These are phyloP conservation scores for Sclerotinia subarctica DNA, from an alignment of 2,329 filamentous ascomycete genomes.

Conservation along the genomic window DNA sequence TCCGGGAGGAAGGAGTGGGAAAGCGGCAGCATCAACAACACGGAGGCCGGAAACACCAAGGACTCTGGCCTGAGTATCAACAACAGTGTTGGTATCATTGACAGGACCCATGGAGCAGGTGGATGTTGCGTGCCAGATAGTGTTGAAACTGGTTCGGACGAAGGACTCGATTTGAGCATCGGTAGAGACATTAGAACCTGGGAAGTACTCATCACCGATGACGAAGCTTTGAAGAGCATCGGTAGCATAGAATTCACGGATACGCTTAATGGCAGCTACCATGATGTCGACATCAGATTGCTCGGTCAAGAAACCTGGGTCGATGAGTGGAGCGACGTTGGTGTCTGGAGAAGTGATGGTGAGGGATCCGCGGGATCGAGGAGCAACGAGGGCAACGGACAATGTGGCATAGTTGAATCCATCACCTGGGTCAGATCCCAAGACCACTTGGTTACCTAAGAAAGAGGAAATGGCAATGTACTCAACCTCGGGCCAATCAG, in stretches of 20 bases:
- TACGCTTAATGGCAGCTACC: slow-evolving; percentile 44
- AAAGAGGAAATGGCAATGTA: slow-evolving; percentile 23
- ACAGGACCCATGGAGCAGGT: slow-evolving; percentile 55
- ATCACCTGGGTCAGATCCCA: slow-evolving; percentile 17
- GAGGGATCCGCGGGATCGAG: slow-evolving; percentile 46
- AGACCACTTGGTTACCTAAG: slow-evolving; percentile 8
- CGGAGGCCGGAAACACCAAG: slow-evolving; percentile 28
- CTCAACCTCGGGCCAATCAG: slow-evolving; percentile 31
- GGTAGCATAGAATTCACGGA: slow-evolving; percentile 37
- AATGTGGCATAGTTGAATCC: slow-evolving; percentile 19
- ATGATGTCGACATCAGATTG: slow-evolving; percentile 46
- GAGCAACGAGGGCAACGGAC: slow-evolving; percentile 40
- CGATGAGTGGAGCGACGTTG: slow-evolving; percentile 40
- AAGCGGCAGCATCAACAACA: slow-evolving; percentile 31
- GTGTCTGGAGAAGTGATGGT: slow-evolving; percentile 42
- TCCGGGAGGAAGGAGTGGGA: slow-evolving; percentile 40
- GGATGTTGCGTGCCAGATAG: slow-evolving; percentile 51
- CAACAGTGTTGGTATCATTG: slow-evolving; percentile 39
- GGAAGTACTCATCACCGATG: slow-evolving; percentile 27
- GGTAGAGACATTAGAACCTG: slow-evolving; percentile 24
- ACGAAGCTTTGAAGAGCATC: slow-evolving; percentile 24
- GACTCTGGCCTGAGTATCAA: slow-evolving; percentile 30
- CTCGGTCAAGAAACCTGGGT: slow-evolving; percentile 47
- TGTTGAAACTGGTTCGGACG: slow-evolving; percentile 34
- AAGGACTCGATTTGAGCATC: slow-evolving; percentile 30